phyloP scores from a whole-genome alignment of 306 rosid species.

The Hippophae tibetana region DNA sequence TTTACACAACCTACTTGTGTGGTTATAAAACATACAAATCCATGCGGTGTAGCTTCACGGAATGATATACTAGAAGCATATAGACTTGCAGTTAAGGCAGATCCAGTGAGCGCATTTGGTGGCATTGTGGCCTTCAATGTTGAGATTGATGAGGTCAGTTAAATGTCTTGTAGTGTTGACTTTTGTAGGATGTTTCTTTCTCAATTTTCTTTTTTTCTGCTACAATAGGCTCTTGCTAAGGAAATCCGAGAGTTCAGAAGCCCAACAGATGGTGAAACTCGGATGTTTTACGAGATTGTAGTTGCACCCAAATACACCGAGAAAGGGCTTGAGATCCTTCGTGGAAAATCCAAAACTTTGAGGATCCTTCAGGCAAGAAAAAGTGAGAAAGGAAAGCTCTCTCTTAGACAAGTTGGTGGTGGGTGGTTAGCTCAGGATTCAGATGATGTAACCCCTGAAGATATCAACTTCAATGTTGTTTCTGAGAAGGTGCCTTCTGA shows the following conservation, averaged over 20 bases:
- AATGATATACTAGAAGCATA: constrained; percentile 85
- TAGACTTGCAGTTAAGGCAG: constrained; percentile 79
- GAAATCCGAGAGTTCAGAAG: constrained; percentile 89
- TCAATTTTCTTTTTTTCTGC: background rate
- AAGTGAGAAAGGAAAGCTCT: constrained; percentile 75
- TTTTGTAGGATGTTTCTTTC: no score
- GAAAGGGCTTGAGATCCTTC: constrained; percentile 79
- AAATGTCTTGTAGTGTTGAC: background rate
- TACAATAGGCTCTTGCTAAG: constrained; percentile 61
- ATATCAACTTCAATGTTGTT: constrained; percentile 51
- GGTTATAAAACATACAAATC: constrained; percentile 86
- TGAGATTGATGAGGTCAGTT: constrained; percentile 79
- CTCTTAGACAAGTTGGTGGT: constrained; percentile 91
- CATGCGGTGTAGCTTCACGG: constrained; percentile 93
- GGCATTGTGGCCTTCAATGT: constrained; percentile 89
- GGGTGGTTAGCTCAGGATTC: constrained; percentile 95
- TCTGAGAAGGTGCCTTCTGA: constrained; percentile 57
- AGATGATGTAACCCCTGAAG: constrained; percentile 63
- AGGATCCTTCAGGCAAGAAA: constrained; percentile 75
- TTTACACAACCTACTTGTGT: constrained; percentile 75
- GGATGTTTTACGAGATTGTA: constrained; percentile 97
- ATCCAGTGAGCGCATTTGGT: constrained; percentile 96
- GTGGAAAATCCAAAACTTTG: constrained; percentile 76
- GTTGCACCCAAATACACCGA: constrained; percentile 84
- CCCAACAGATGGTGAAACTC: constrained; percentile 82